Base-by-base conservation (phyloP, 768 basidiomycete genomes). In the Suillus plorans region DNA sequence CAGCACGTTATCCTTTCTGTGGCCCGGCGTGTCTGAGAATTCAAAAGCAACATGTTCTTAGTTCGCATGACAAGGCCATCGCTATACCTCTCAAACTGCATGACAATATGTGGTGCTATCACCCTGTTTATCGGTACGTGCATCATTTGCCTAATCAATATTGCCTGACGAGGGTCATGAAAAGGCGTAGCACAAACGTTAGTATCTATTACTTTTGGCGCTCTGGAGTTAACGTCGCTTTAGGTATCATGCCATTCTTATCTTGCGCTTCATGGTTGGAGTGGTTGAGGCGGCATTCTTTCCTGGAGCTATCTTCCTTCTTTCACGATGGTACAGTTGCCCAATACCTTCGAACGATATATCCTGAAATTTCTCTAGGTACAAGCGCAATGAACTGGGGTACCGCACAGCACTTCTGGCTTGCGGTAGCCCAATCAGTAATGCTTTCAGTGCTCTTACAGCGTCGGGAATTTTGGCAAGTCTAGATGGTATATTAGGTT, bases 371-470 rank as follows among this genome's bases (percentile, higher is more conserved):
- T 13, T 36, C 18, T 69, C 37, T 39, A 68, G 57, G 56, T 92
- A 92, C 79, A 90, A 83, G 62, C 82, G 85, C 41, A 79, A 79
- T 37, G 90, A 93, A 71, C 80, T 93, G 42, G 90, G 88, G 53
- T 77, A 86, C 34, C 81, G 90, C 61, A 88, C 84, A 28, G 87
- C 90, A 5, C 73, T 89, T 60, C 80, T 92, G 31, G 84, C 83
- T 59, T 89, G 89, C 66, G 91, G 92, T 31, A 86, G 82, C 70
- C 79, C 93, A 9, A 85, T 92, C 63, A 87, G 85, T 55, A 94
- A 93, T 80, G 92, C 91, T 7, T 92, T 93, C 74, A 90, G 91
- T 4, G 82, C 90, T 0, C 78, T 93, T n/a, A 84, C 92, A 57
- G 90, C 91, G 6, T 89, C 90, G 16, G 89, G 85, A 5, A 90